These are phyloP conservation scores for Yarrowia osloensis DNA, from an alignment of 805 yeast species.

Conservation along the genomic window DNA sequence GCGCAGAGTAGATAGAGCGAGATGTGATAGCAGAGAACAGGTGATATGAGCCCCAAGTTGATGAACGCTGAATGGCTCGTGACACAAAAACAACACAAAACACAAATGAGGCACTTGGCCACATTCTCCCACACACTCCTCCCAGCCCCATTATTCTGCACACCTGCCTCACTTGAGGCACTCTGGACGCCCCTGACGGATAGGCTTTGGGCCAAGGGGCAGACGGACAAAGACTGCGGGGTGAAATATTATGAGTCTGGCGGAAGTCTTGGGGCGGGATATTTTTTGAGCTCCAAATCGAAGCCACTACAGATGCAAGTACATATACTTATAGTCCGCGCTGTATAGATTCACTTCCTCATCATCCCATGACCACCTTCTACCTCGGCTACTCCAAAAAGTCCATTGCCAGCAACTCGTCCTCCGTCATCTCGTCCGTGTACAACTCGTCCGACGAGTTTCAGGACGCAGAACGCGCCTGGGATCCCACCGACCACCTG, in stretches of 20 bases:
- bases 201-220: conserved; percentile 18
- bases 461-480: conserved; percentile 18
- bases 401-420: neutral
- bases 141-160: neutral
- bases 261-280: neutral
- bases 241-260: neutral
- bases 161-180: neutral
- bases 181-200: conserved; percentile 26
- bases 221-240: conserved; percentile 25
- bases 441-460: conserved; percentile 25
- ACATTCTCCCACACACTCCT: neutral
- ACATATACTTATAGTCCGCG: neutral
- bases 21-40: neutral
- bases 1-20: neutral
- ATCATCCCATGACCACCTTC: neutral
- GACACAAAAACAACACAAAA: too few species aligned
- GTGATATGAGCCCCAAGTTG: too few species aligned
- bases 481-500: conserved; percentile 3
- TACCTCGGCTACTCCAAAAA: conserved; percentile 20
- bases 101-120: too few species aligned
- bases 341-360: neutral
- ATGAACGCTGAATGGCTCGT: too few species aligned
- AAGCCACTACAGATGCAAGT: neutral
- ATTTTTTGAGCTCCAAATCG: conserved; percentile 3
- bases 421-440: conserved; percentile 9